Evolutionary conservation across 2,329 filamentous ascomycete genomes (phyloP), one percentile per base, ranked within the genome.

Genomic region (Paraphaeosphaeria minitans): DNA sequence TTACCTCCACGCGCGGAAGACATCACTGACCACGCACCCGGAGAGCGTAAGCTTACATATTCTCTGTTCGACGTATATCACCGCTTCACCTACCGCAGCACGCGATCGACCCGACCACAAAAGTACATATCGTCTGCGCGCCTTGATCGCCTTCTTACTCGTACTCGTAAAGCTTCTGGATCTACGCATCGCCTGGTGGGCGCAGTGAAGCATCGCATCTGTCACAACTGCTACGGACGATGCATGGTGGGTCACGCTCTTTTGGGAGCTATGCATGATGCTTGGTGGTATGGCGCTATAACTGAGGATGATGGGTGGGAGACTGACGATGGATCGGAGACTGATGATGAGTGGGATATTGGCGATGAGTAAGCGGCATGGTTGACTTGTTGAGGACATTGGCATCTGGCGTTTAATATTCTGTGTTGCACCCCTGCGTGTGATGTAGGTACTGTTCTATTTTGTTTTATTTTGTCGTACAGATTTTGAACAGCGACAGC

Each of bases 61-160:
- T 22, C 7, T 8, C 7, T 31, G 27, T 21, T 33, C 16, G 60
- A 45, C 2, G 47, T 59, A 14, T 56, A 48, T 43, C 55, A 59
- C 37, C 51, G 47, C n/a, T 22, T 59, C 51, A 59, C 42, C 22
- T 62, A 53, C 41, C 51, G 33, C 14, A 53, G 51, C 42, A 58
- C 43, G 19, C 33, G 52, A 19, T 47, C 33, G 0, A n/a, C 19
- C 12, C 19, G 21, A 10, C 27, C 10, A 7, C 45, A 8, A 14
- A n/a, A 27, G 14, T 8, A 21, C 10, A 13, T 21, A 3, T 19
- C 9, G 8, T 21, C 19, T 43, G 9, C 19, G 1, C 41, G 37
- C 9, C 37, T 12, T 22, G 21, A 43, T 13, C n/a, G 19, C 43
- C 22, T 27, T 13, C 13, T 29, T 22, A 2, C 13, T 21, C n/a